phyloP scores from a whole-genome alignment of 352 stramenopile species.

The Phytophthora sp. region DNA sequence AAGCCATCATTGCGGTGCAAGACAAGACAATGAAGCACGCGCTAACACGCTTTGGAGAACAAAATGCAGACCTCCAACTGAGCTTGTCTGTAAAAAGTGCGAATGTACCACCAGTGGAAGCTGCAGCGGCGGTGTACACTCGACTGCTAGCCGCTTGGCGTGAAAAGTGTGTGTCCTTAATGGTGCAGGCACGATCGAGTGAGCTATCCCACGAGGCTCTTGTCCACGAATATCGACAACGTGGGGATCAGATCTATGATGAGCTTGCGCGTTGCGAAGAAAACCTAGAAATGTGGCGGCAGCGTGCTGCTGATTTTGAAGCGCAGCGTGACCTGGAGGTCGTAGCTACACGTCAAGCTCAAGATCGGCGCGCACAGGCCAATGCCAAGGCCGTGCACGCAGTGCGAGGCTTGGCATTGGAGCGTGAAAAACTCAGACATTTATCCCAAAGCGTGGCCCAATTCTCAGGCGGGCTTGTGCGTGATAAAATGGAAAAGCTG shows the following conservation, averaged over 20 bases:
- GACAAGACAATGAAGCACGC: constrained; percentile 52
- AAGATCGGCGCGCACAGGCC: constrained; percentile 29
- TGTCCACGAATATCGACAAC: constrained; percentile 5
- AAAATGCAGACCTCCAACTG: constrained; percentile 1
- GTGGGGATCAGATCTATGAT: constrained; percentile 16
- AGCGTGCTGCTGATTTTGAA: constrained; percentile 55
- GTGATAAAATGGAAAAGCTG: constrained; percentile 55
- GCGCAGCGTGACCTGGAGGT: constrained; percentile 68
- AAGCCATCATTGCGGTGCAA: constrained; percentile 65
- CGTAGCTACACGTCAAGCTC: constrained; percentile 34
- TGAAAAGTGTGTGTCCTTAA: constrained; percentile 59
- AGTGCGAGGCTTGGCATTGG: constrained; percentile 51
- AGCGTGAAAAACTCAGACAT: constrained; percentile 53
- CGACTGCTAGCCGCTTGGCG: constrained; percentile 45
- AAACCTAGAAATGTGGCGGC: constrained; percentile 55
- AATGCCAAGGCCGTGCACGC: constrained; percentile 53
- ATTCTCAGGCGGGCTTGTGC: constrained; percentile 54
- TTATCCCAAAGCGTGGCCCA: constrained; percentile 49
- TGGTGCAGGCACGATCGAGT: constrained; percentile 57
- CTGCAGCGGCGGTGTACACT: constrained; percentile 20
- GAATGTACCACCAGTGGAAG: constrained; percentile 2
- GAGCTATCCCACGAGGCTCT: constrained; percentile 33
- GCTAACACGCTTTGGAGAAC: constrained; percentile 33
- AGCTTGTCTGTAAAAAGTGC: not conserved
- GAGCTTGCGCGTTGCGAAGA: constrained; percentile 21